Conservation (phyloP, 1,139 yeast species). For the Blastobotrys raffinosifermentans region DNA sequence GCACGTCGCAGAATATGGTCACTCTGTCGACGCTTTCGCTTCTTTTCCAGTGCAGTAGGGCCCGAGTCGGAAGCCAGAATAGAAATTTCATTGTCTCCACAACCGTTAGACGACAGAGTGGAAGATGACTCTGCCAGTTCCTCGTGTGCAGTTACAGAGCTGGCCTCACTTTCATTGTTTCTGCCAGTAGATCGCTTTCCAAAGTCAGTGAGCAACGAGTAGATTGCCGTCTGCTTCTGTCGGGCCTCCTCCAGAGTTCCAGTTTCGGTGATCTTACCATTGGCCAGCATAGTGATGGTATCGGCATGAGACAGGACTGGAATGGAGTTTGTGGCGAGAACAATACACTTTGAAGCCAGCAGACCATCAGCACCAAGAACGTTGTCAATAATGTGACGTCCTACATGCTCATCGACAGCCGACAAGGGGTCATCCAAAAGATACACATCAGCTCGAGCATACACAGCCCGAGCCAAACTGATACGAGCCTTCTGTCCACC, state of each 20-base stretch:
- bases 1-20: slow-evolving; percentile 60
- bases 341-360: slow-evolving; percentile 65
- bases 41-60: neutral
- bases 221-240: slow-evolving; percentile 48
- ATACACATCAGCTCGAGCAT: slow-evolving; percentile 88
- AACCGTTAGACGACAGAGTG: neutral
- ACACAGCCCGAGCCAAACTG: slow-evolving; percentile 90
- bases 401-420: slow-evolving; percentile 95
- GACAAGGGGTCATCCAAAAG: slow-evolving; percentile 88
- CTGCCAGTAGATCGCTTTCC: slow-evolving; percentile 44
- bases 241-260: slow-evolving; percentile 62
- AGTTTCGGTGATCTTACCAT: slow-evolving; percentile 73
- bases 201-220: slow-evolving; percentile 63
- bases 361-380: slow-evolving; percentile 81
- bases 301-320: slow-evolving; percentile 78
- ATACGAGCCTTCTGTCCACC: slow-evolving; percentile 98
- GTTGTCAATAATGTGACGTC: slow-evolving; percentile 71
- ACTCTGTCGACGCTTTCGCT: slow-evolving; percentile 27
- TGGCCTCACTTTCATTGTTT: slow-evolving; percentile 9
- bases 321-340: slow-evolving; percentile 85
- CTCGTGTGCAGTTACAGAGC: slow-evolving; percentile 11
- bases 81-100: slow-evolving; percentile 4
- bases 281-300: slow-evolving; percentile 57
- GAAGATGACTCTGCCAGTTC: neutral
- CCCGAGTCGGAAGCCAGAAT: slow-evolving; percentile 1